Conservation (phyloP, 2,329 filamentous ascomycete genomes). For the Huntiella savannae region DNA sequence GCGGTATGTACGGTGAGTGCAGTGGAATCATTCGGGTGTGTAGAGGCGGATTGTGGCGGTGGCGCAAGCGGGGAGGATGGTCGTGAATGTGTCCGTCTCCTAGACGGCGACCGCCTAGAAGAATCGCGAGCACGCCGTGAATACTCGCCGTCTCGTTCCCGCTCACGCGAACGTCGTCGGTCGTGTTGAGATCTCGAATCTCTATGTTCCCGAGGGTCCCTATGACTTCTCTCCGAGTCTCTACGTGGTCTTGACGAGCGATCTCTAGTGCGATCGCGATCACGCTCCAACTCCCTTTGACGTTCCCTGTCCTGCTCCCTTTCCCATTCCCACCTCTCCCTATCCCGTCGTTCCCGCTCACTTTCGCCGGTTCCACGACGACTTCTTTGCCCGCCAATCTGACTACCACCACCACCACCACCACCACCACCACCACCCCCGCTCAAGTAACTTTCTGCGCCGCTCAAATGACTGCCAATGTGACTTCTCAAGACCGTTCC, state of each 20-base stretch:
- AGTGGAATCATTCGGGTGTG: conserved; percentile 9
- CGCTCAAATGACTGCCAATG: too few relatives aligned
- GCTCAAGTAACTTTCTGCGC: background rate
- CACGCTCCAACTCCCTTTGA: background rate
- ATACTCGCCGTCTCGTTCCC: background rate
- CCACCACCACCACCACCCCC: conserved; percentile 4
- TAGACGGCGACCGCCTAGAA: conserved; percentile 6
- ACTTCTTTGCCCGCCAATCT: conserved; percentile 5
- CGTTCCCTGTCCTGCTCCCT: background rate
- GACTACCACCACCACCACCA: conserved; percentile 6
- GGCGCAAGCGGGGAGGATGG: too few relatives aligned
- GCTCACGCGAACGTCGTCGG: background rate
- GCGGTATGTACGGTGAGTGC: background rate
- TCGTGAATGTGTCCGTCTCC: too few relatives aligned
- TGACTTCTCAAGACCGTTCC: background rate
- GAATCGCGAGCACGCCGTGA: conserved; percentile 11
- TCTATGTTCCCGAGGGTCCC: too few relatives aligned
- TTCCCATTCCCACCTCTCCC: background rate
- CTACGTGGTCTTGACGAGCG: too few relatives aligned
- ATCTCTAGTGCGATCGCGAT: background rate
- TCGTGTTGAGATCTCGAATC: too few relatives aligned
- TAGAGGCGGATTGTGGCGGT: too few relatives aligned
- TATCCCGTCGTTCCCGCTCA: background rate
- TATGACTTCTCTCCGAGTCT: too few relatives aligned
- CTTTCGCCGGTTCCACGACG: background rate